A percentile compares a stretch with the other conserved stretches of the same genome.
Evolutionary conservation across 1,139 yeast species (phyloP).

Genomic region (Geotrichum macrosporum): DNA sequence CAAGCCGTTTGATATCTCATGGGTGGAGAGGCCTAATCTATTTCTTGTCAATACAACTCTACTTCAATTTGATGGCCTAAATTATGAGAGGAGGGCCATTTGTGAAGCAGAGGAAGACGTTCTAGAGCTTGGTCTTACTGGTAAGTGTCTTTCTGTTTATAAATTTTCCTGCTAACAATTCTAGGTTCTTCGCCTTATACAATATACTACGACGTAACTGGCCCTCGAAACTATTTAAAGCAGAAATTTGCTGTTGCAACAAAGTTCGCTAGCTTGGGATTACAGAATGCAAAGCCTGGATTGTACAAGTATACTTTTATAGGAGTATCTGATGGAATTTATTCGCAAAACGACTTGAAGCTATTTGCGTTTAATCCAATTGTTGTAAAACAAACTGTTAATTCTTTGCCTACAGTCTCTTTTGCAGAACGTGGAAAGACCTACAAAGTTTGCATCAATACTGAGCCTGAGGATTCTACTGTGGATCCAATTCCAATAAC

Average conservation of each 20-base stretch:
- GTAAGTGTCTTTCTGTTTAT: conserved; percentile 34
- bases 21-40: conserved; percentile 54
- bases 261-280: conserved; percentile 46
- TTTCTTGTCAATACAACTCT: conserved; percentile 38
- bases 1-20: conserved; percentile 27
- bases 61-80: conserved; percentile 25
- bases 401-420: conserved; percentile 54
- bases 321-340: conserved; percentile 63
- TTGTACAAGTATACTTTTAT: conserved; percentile 56
- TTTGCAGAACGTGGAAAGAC: conserved; percentile 49
- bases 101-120: conserved; percentile 50
- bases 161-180: conserved; percentile 4
- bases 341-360: conserved; percentile 35
- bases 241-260: conserved; percentile 49
- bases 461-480: conserved; percentile 29
- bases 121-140: conserved; percentile 50
- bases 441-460: conserved; percentile 50
- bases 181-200: conserved; percentile 59
- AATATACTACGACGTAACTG: conserved; percentile 59
- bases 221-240: conserved; percentile 51
- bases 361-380: conserved; percentile 39
- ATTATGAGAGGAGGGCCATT: conserved; percentile 39
- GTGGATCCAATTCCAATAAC: conserved; percentile 55
- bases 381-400: conserved; percentile 55
- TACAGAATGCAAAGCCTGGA: conserved; percentile 46